Evolutionary conservation across 345 rosid species (phyloP).

Genomic region (Salix udensis): DNA sequence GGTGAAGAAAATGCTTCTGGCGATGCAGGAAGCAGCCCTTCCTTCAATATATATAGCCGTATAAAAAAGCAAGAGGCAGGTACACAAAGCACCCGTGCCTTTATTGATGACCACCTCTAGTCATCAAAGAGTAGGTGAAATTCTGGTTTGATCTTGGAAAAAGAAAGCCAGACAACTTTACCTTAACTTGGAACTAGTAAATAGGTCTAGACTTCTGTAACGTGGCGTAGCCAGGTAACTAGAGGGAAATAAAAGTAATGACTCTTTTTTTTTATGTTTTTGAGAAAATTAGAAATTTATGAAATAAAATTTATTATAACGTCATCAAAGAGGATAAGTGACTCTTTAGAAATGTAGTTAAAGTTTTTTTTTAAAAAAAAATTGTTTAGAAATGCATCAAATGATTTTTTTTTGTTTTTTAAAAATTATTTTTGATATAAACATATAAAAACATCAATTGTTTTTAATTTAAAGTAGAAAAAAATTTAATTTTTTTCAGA

Average conservation of each 20-base stretch:
- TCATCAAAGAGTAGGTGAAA: background rate
- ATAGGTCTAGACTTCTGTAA: no score
- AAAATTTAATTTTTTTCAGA: no score
- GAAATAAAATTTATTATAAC: no score
- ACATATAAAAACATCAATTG: background rate
- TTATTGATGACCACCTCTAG: conserved; percentile 24
- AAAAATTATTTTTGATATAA: background rate
- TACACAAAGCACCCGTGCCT: conserved; percentile 46
- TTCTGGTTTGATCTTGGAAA: background rate
- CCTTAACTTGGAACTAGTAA: no score
- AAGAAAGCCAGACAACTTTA: no score
- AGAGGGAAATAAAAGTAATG: no score
- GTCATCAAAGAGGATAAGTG: no score
- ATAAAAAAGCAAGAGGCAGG: background rate
- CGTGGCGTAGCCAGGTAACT: no score
- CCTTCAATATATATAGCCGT: background rate
- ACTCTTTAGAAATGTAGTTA: accelerated
- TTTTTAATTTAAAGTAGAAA: background rate
- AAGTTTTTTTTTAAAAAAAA: accelerated
- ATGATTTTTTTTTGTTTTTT: no score
- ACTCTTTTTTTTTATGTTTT: no score
- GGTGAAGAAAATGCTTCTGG: background rate
- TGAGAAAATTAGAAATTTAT: no score
- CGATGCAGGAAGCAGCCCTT: background rate
- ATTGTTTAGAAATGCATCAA: accelerated